Conservation (phyloP, 2,329 filamentous ascomycete genomes). For the Ascomycota sp. region DNA sequence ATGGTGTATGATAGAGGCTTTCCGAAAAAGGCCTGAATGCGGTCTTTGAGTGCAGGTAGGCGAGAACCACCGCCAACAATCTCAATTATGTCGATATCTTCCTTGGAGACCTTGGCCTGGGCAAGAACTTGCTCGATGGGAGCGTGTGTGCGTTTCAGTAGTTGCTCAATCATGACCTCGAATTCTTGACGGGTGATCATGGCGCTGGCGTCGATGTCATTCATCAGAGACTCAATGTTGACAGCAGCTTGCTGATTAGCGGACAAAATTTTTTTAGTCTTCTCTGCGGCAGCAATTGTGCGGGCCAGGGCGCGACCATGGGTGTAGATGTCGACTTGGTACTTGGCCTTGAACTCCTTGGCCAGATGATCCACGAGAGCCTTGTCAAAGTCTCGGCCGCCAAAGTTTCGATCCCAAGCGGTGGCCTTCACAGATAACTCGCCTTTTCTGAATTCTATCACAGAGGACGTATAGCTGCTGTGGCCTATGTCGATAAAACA, state of each 20-base stretch:
- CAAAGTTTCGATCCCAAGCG: conserved; percentile 86
- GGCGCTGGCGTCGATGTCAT: conserved; percentile 76
- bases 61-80: conserved; percentile 88
- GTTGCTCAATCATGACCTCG: conserved; percentile 71
- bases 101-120: conserved; percentile 76
- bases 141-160: conserved; percentile 49
- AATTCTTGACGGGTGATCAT: conserved; percentile 90
- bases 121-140: conserved; percentile 82
- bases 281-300: conserved; percentile 76
- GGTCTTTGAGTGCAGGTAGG: conserved; percentile 80
- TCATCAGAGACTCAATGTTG: conserved; percentile 97
- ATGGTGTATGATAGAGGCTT: conserved; percentile 88
- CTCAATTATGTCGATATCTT: conserved; percentile 87
- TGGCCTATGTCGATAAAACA: conserved; percentile 89
- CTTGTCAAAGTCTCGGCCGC: conserved; percentile 93
- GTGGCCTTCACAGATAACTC: conserved; percentile 88
- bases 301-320: conserved; percentile 82
- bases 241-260: conserved; percentile 83
- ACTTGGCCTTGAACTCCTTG: conserved; percentile 91
- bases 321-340: conserved; percentile 84
- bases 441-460: conserved; percentile 94
- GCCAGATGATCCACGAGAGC: conserved; percentile 87
- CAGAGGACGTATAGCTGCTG: conserved; percentile 84
- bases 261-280: conserved; percentile 94
- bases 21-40: conserved; percentile 76